Base-by-base conservation (phyloP, 2,329 filamentous ascomycete species). In the Colletotrichum simmondsii region DNA sequence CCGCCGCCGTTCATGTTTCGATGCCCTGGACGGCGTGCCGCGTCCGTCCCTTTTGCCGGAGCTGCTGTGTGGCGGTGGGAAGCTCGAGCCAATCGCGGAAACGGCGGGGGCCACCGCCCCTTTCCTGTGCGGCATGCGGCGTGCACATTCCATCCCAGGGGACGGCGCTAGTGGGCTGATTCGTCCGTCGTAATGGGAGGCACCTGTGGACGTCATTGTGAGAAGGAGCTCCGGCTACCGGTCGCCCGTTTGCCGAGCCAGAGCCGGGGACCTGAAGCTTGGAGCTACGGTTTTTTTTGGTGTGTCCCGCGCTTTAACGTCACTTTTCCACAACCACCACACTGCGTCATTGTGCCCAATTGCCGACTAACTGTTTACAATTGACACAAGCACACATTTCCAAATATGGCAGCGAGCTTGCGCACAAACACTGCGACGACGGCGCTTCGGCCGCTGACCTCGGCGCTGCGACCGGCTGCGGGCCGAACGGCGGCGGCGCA, bases 211-310 rank as follows among this genome's bases (percentile, higher is more conserved):
- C 70, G 70, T 72, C 70, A 72, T 72, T 64, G 53, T 72, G 65
- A 72, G 65, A 7, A 10, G 22, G 32, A 22, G 61, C 57, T 42
- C 63, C 61, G 56, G 54, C 62, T 56, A 63, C 62, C 68, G 63
- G 68, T n/a, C 59, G 46, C 57, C 68, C 66, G 57, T 53, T 72
- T 72, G 62, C 70, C 70, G 70, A 72, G 70, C 70, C 68, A 72
- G 68, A 67, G 68, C 68, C 68, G 63, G 49, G 49, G 62, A 60
- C 57, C 30, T 24, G 28, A 28, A 64, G 46, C 61, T 64, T 35
- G 5, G 24, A 30, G 26, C 24, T 57, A 35, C 54, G 2, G 28
- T 57, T 57, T n/a, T 52, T 54, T 46, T 26, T 52, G 2, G 10
- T 5, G 10, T 2, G 12, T 24, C 30, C 30, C 30, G 2, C 30